Evolutionary conservation across 1,284 basidiomycete species (phyloP), one percentile per base, ranked within the genome.

Genomic region (Tilletiaria anomala): DNA sequence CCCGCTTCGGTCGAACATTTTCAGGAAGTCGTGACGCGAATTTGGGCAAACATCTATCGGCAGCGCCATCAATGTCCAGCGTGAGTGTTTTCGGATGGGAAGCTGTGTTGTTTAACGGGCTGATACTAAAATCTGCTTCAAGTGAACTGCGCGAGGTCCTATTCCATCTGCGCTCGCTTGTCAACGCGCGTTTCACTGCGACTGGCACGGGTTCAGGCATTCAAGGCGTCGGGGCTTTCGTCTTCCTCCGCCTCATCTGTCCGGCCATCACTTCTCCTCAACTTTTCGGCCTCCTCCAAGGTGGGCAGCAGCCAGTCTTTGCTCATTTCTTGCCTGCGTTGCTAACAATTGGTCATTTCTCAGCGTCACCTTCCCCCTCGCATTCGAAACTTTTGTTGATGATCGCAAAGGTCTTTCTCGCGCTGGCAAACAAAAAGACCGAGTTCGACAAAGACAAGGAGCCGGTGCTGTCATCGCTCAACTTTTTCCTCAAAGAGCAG

Each of bases 31-130:
- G 43, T 48, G 40, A 45, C 45, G 29, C 40, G 42, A 18, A 34
- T 61, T 43, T 61, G 58, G 58, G 43, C 53, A 26, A 51, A 43
- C 47, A 61, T 61, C 44, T 61, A 61, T 26, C 23, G 41, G 6
- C 50, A 50, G 18, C 52, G 58, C 6, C 54, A 59, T 44, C 38
- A 47, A 31, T 61, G 58, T 35, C 58, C 58, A 4, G 32, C 44
- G 43, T 45, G 43, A 40, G 43, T 45, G 6, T 17, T 31, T 5
- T 15, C 12, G 17, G 1, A 6, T n/a, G 31, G 11, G 6, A 19
- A 31, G n/a, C 18, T 14, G 4, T n/a, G n/a, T 19, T 32, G 38
- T n/a, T 10, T 10, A 11, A 4, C 15, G 15, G 17, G 6, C 6
- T 4, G 6, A 21, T 6, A 19, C 32, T 18, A 2, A 14, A 11